Evolutionary conservation across 371 early-diverging fungal genomes (phyloP), one percentile per base, ranked within the genome.

Genomic region (Mortierella sp.): DNA sequence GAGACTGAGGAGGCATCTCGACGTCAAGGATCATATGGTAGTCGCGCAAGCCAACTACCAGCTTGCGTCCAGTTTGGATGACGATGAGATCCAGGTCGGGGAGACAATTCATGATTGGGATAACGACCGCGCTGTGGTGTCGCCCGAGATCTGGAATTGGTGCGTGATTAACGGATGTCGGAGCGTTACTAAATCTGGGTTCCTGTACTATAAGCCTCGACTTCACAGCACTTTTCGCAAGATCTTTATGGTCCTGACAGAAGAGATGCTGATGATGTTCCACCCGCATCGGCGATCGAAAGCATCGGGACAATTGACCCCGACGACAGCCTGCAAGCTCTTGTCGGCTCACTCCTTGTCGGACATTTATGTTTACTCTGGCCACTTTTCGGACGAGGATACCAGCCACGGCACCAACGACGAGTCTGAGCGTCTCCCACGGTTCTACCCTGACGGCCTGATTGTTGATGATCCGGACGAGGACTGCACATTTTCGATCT

Each of bases 291-390:
- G 89, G 4, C 88, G 92, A 28, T 86, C 87, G 4, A 69, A 78
- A 8, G 71, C 55, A 9, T 87, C 81, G 1, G 89, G 90, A 10
- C 81, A 79, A 24, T 72, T 88, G 26, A 54, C 81, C 2, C 80
- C 73, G 16, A 79, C 86, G 5, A 86, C 86, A 19, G 82, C 82
- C 26, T 90, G 91, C 67, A 86, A 86, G 19, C 76, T 82, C 2
- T 88, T 86, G 73, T 89, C 88, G 10, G 74, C 84, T 11, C 78
- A 92, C n/a, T 89, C 92, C 74, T 83, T 91, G 64, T 80, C 83
- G 37, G 89, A 92, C 51, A 82, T 90, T 14, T 93, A 92, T 64
- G 82, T 92, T 24, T 93, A 90, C 69, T 92, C 93, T 24, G 93
- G 93, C 0, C 87, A 87, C 24, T 82, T 88, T 59, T 72, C 87